phyloP scores from a whole-genome alignment of 2,329 filamentous ascomycete genomes.

The Ascochyta koolunga region DNA sequence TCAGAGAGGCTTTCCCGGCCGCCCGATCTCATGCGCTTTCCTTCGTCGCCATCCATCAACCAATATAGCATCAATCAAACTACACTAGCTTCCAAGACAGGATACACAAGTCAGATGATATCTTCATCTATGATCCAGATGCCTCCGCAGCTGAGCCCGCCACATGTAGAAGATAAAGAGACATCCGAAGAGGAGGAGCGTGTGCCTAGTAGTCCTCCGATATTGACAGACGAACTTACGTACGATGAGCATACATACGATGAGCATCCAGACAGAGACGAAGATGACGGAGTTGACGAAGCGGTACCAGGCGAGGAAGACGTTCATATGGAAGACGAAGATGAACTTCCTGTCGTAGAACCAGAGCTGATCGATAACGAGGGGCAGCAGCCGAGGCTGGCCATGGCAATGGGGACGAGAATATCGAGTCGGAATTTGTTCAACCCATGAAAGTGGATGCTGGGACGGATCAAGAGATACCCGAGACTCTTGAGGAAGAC shows the following conservation, averaged over 20 bases:
- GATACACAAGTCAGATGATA: constrained; percentile 39
- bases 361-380: background rate
- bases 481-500: constrained; percentile 32
- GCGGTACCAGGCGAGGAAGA: constrained; percentile 30
- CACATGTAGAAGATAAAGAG: constrained; percentile 15
- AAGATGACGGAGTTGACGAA: constrained; percentile 27
- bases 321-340: constrained; percentile 25
- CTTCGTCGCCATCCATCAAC: constrained; percentile 46
- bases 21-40: constrained; percentile 39
- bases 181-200: constrained; percentile 32
- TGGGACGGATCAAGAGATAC: constrained; percentile 25
- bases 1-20: constrained; percentile 31
- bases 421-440: constrained; percentile 14
- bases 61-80: constrained; percentile 48
- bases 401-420: background rate
- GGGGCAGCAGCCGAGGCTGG: constrained; percentile 1
- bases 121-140: constrained; percentile 41
- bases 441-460: constrained; percentile 15
- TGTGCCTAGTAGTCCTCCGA: constrained; percentile 48
- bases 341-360: background rate
- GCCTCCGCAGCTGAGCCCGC: constrained; percentile 34
- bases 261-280: constrained; percentile 21
- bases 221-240: constrained; percentile 25
- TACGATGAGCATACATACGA: constrained; percentile 38
- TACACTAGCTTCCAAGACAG: constrained; percentile 36